phyloP scores from a whole-genome alignment of 2,329 filamentous ascomycete species.

The Helotiales sp. region DNA sequence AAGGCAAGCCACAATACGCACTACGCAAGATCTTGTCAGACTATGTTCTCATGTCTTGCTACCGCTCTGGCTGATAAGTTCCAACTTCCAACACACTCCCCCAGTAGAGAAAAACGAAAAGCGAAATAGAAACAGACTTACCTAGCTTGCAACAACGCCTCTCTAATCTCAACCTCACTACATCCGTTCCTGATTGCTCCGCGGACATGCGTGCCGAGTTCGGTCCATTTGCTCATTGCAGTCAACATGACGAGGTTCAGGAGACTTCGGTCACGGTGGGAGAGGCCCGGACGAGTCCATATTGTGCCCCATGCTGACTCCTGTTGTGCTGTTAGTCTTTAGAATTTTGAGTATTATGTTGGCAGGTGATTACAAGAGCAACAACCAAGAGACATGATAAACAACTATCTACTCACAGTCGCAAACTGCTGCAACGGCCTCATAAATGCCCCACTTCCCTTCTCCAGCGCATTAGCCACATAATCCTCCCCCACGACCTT shows the following conservation, averaged over 20 bases:
- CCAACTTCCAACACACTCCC: not conserved
- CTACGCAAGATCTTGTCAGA: conserved; percentile 23
- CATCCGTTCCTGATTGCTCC: conserved; percentile 41
- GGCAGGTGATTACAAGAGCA: no score
- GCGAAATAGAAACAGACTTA: not conserved
- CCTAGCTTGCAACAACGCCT: conserved; percentile 37
- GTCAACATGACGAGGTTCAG: conserved; percentile 42
- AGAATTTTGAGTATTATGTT: not conserved
- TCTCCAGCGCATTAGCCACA: conserved; percentile 32
- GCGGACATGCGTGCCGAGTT: conserved; percentile 41
- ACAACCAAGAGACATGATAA: no score
- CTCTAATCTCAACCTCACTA: conserved; percentile 40
- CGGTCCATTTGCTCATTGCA: conserved; percentile 39
- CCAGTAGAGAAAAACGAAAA: not conserved
- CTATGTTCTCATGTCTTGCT: not conserved
- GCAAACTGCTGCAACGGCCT: conserved; percentile 40
- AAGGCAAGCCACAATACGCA: conserved; percentile 41
- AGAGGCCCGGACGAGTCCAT: conserved; percentile 40
- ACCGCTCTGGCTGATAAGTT: no score
- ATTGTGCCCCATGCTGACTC: conserved; percentile 42
- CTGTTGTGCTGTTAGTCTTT: conserved; percentile 13
- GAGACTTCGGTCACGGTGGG: conserved; percentile 36
- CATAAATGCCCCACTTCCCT: conserved; percentile 36
- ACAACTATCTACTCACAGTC: no score
- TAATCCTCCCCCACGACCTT: conserved; percentile 40